Conservation (phyloP, 129 eudicot genomes). For the Centella asiatica region DNA sequence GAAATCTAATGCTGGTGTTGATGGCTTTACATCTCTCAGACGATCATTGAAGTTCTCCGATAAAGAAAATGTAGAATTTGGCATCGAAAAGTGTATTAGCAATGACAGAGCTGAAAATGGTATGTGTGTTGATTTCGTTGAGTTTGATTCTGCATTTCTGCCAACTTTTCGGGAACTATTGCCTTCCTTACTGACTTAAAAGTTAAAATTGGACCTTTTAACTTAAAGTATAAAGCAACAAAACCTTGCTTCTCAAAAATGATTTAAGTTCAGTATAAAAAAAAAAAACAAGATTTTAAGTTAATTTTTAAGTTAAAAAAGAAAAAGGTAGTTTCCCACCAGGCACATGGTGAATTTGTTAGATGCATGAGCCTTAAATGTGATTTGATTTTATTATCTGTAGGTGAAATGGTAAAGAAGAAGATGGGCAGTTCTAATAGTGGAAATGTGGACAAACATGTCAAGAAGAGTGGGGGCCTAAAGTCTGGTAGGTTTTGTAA, state of each 20-base stretch:
- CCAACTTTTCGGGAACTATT: background rate
- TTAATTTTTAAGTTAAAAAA: too few species aligned
- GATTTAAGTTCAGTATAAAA: too few species aligned
- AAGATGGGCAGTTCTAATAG: background rate
- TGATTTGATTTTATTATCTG: too few species aligned
- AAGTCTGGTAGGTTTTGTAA: background rate
- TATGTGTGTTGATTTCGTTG: background rate
- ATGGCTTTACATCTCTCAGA: background rate
- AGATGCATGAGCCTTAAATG: too few species aligned
- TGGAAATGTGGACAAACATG: background rate
- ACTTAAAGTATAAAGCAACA: too few species aligned
- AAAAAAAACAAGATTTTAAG: too few species aligned
- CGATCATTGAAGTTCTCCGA: background rate
- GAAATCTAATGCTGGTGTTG: background rate
- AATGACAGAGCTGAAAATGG: background rate
- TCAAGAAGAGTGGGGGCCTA: background rate
- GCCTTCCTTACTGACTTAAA: too few species aligned
- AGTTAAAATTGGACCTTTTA: too few species aligned
- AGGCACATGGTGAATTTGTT: too few species aligned
- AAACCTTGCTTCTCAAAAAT: too few species aligned
- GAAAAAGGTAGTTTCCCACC: too few species aligned
- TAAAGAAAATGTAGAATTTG: background rate
- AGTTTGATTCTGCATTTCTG: background rate
- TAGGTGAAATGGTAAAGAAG: background rate
- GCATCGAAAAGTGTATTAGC: conserved; percentile 11